Evolutionary conservation across 352 stramenopile genomes (phyloP), one percentile per base, ranked within the genome.

Genomic region (Globisporangium splendens): DNA sequence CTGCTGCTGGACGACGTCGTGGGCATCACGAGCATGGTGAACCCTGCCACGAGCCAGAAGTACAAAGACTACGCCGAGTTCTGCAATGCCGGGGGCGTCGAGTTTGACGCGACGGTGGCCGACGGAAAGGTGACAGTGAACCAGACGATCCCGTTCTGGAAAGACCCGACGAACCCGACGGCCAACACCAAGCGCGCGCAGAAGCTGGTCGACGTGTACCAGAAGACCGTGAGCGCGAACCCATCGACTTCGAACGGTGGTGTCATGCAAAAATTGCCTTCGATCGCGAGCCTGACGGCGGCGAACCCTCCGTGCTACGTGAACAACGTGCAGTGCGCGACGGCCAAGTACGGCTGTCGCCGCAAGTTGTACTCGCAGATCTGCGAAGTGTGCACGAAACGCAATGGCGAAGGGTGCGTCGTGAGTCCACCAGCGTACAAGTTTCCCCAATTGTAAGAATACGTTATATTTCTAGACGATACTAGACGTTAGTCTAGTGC

Each of bases 1-100:
- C 68, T 89, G 20, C 56, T 61, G 15, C 46, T 89, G 18, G 79
- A 89, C 65, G 77, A 89, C 38, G 71, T 89, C 22, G 77, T 89
- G 3, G 79, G 79, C 11, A 90, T 90, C 67, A 92, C 79, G 0
- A 73, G 55, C 1, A 75, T 89, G 66, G 48, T 68, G 8, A 83
- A 87, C 54, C 65, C 76, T 0, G 33, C 33, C 6, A 89, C 75
- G 1, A 69, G 68, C 28, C n/a, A 35, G 12, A 51, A 28, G 11
- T 89, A 74, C 60, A 48, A 43, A 7, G 68, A 84, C 59, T 91
- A 86, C 68, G 54, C 54, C 1, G 70, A 89, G 56, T 91, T 89
- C 48, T 91, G 81, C 48, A 31, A 70, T 13, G 73, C 69, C 24
- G 77, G 75, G 13, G 69, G 68, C 1, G 63, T 86, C 8, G 78